Percentiles rank a stretch among this genome's conserved stretches.
Conservation (phyloP, 2,329 filamentous ascomycete genomes). For the Penicillium digitatum region DNA sequence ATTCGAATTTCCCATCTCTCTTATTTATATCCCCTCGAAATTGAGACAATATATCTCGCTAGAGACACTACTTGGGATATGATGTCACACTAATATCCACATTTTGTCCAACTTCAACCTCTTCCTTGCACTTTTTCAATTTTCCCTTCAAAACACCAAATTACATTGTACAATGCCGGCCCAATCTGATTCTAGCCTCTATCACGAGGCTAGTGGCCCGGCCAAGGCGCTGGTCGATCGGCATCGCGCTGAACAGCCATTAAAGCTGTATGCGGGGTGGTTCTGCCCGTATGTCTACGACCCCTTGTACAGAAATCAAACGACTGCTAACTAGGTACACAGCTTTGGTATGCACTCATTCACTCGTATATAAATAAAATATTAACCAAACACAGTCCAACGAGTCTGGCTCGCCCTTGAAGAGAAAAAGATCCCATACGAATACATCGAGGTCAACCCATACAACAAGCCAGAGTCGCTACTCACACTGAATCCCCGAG, state of each 20-base stretch:
- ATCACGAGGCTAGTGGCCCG: conserved; percentile 45
- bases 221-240: conserved; percentile 39
- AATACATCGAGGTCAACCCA: conserved; percentile 75
- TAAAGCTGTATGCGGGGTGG: conserved; percentile 69
- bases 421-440: conserved; percentile 69
- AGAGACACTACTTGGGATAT: background rate
- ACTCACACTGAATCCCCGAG: conserved; percentile 68
- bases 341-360: conserved; percentile 32
- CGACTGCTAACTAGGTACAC: conserved; percentile 1
- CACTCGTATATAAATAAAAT: background rate
- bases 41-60: too few species aligned
- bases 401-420: conserved; percentile 68
- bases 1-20: background rate
- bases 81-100: background rate
- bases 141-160: background rate
- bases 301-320: conserved; percentile 1
- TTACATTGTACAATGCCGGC: conserved; percentile 19
- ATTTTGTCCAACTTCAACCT: background rate
- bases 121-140: background rate
- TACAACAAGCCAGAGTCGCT: conserved; percentile 69
- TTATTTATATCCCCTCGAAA: background rate
- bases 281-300: conserved; percentile 55
- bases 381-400: conserved; percentile 49
- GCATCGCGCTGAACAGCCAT: conserved; percentile 33
- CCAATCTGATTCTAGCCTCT: conserved; percentile 43